Base-by-base conservation (phyloP, 2,329 filamentous ascomycete species). In the Zymoseptoria ardabiliae region DNA sequence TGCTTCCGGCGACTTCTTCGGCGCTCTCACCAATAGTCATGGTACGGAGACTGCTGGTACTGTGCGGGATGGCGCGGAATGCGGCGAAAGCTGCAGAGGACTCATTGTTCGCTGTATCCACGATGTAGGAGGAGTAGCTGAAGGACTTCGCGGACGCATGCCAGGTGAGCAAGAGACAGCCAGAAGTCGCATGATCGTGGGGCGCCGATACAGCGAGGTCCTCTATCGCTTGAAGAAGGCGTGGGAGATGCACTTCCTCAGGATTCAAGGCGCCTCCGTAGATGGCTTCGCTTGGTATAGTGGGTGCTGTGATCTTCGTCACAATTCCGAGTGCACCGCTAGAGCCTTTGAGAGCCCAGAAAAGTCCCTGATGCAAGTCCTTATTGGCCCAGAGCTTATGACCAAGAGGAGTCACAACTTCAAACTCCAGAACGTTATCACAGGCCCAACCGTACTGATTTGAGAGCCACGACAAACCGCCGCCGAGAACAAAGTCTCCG, bases 391-490 rank as follows among this genome's bases (percentile, higher is more conserved):
- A 61, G n/a, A 69, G 49, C 6, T 67, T 62, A 19, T 61, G 52
- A 7, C 64, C 67, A 45, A 62, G 58, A 4, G 68, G 64, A n/a
- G 65, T 62, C 9, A 70, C 66, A 6, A 71, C 59, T 53, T 68
- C 62, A 20, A 65, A 63, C 25, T 67, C 64, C 6, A 63, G 9
- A 4, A 66, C 63, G 25, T 51, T 62, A 25, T 69, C 81, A 56
- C 76, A 77, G 20, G 76, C 78, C 72, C 79, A 82, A 17, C 82
- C 83, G 61, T 75, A 68, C 1, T 69, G 68, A 0, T 74, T 74
- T 1, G 76, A 73, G 63, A 80, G 78, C 70, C 75, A 82, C 1
- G 78, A 79, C 25, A 81, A 76, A 6, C 81, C 81, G 21, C 69
- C 69, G 8, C 78, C 78, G 0, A 80, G 73, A 3, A 76, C 64